These are phyloP conservation scores for Heimioporus sp. DNA, from an alignment of 768 basidiomycete genomes.

Conservation along the genomic window DNA sequence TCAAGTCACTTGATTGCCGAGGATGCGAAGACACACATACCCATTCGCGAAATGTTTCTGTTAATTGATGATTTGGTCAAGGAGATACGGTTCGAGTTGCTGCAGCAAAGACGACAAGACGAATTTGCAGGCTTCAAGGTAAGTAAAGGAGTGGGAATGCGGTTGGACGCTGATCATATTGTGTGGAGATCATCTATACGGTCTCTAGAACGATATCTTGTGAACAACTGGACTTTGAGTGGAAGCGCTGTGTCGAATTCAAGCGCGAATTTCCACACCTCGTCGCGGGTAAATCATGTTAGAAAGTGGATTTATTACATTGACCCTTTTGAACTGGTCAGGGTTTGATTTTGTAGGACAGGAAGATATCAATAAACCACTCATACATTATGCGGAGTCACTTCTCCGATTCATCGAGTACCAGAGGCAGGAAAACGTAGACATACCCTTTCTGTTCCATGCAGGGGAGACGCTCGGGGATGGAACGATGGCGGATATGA, in stretches of 20 bases:
- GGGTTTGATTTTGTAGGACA: constrained; percentile 52
- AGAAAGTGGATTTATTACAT: neutral
- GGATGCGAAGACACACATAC: constrained; percentile 37
- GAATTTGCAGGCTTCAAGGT: constrained; percentile 44
- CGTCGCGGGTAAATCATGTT: constrained; percentile 35
- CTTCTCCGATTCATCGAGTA: constrained; percentile 38
- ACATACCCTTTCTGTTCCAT: constrained; percentile 48
- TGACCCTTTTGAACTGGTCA: constrained; percentile 4
- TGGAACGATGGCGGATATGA: constrained; percentile 42
- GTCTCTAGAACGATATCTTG: constrained; percentile 35
- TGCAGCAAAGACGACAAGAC: constrained; percentile 36
- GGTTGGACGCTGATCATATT: neutral
- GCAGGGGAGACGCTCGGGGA: constrained; percentile 51
- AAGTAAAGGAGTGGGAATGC: neutral
- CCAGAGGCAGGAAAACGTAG: constrained; percentile 20
- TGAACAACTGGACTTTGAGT: constrained; percentile 40
- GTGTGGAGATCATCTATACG: constrained; percentile 41
- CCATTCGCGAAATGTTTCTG: constrained; percentile 35
- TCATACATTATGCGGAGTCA: constrained; percentile 38
- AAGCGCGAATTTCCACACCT: constrained; percentile 47
- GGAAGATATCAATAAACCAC: constrained; percentile 39
- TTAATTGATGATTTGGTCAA: constrained; percentile 36
- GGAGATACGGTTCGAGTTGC: constrained; percentile 35
- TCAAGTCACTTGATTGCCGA: constrained; percentile 40
- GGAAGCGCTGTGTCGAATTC: constrained; percentile 42